Evolutionary conservation across 2,329 filamentous ascomycete species (phyloP).

Genomic region (Alternaria hordeiaustralica): DNA sequence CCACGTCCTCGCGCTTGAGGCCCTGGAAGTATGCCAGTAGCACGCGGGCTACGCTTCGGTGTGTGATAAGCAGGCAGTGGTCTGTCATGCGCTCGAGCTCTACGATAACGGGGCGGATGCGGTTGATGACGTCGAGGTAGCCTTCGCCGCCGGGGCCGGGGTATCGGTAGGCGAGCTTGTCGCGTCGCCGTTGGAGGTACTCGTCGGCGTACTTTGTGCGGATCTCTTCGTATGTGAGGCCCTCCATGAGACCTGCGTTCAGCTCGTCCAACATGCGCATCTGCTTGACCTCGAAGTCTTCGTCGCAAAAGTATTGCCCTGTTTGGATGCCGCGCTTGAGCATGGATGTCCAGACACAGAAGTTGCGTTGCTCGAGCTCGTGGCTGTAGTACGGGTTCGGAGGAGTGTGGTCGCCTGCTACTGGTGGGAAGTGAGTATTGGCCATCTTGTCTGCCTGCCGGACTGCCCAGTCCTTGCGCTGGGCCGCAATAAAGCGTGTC

Average conservation of each 20-base stretch:
- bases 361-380: conserved; percentile 72
- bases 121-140: conserved; percentile 96
- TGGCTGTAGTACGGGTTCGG: conserved; percentile 82
- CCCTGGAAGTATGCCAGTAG: conserved; percentile 97
- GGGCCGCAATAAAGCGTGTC: conserved; percentile 80
- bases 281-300: conserved; percentile 91
- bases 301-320: conserved; percentile 89
- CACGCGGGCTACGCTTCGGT: conserved; percentile 90
- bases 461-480: conserved; percentile 81
- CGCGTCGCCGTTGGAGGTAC: conserved; percentile 76
- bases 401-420: conserved; percentile 88
- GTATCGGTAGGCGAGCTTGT: conserved; percentile 97
- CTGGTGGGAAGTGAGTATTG: conserved; percentile 83
- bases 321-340: conserved; percentile 87
- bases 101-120: conserved; percentile 91
- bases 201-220: conserved; percentile 78
- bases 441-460: conserved; percentile 80
- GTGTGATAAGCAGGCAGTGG: conserved; percentile 89
- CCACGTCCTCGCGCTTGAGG: conserved; percentile 86
- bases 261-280: conserved; percentile 98
- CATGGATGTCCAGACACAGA: conserved; percentile 99
- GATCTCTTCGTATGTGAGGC: conserved; percentile 93
- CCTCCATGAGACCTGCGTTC: conserved; percentile 90
- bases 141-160: conserved; percentile 95
- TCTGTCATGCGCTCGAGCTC: conserved; percentile 98